phyloP scores from a whole-genome alignment of 2,329 filamentous ascomycete species.

The Pseudogymnoascus sp. region DNA sequence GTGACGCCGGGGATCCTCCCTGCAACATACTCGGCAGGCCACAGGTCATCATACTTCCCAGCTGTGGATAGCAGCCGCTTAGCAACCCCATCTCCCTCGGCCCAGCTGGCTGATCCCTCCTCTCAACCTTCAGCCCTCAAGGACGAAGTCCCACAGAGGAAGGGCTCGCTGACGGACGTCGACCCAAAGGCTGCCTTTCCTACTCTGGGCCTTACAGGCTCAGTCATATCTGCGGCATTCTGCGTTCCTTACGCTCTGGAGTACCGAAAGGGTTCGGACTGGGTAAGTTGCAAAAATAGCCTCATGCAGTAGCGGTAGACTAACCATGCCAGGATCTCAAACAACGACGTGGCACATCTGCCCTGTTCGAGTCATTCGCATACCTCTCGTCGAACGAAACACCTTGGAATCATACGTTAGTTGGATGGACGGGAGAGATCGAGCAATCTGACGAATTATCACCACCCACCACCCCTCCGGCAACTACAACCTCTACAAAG shows the following conservation, averaged over 20 bases:
- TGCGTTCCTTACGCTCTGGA: slow-evolving; percentile 54
- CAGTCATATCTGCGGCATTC: slow-evolving; percentile 60
- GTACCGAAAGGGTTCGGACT: slow-evolving; percentile 52
- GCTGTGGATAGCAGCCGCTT: slow-evolving; percentile 25
- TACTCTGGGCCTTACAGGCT: slow-evolving; percentile 52
- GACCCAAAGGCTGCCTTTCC: slow-evolving; percentile 46
- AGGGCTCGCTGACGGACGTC: slow-evolving; percentile 47
- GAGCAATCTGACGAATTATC: slow-evolving; percentile 42
- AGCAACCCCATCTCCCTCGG: slow-evolving; percentile 37
- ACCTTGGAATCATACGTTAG: slow-evolving; percentile 84
- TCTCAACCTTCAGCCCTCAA: slow-evolving; percentile 31
- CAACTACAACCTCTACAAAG: slow-evolving; percentile 38
- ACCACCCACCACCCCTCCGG: slow-evolving; percentile 42
- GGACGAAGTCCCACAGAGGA: slow-evolving; percentile 19
- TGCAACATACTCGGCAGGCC: not conserved
- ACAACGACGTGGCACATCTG: slow-evolving; percentile 77
- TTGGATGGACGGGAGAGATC: slow-evolving; percentile 93
- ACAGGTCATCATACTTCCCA: not conserved
- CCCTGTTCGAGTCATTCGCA: slow-evolving; percentile 83
- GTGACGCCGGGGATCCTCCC: not conserved
- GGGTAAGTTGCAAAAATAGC: slow-evolving; percentile 40
- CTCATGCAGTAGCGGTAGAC: not conserved
- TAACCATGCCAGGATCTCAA: slow-evolving; percentile 56
- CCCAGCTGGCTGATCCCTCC: slow-evolving; percentile 36
- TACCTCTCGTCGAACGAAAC: slow-evolving; percentile 78